Evolutionary conservation across 169 alveolate species (phyloP).

Genomic region (Babesia caballi): DNA sequence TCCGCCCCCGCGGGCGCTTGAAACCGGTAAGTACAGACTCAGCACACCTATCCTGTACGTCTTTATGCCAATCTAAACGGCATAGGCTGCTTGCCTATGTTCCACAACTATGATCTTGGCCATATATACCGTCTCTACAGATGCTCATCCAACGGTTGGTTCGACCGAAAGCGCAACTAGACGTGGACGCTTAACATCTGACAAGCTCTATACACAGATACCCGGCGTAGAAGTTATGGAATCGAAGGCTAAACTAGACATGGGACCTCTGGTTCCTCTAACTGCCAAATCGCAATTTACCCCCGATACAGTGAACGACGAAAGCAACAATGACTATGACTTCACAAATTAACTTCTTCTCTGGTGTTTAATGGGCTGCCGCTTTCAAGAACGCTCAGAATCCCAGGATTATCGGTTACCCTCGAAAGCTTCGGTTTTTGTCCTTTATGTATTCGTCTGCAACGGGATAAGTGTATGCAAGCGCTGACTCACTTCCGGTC

Average conservation of each 20-base stretch:
- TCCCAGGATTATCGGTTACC: not conserved
- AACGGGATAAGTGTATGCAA: not conserved
- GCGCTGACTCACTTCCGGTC: slow-evolving; percentile 6
- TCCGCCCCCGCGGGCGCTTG: slow-evolving; percentile 14
- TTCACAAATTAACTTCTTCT: not conserved
- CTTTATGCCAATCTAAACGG: not conserved
- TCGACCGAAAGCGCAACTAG: not conserved
- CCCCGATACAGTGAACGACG: slow-evolving; percentile 39
- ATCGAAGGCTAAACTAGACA: slow-evolving; percentile 21
- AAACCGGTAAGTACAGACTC: slow-evolving; percentile 2
- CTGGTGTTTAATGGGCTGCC: not conserved
- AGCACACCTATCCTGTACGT: not conserved
- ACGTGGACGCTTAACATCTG: slow-evolving; percentile 66
- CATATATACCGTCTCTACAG: not conserved
- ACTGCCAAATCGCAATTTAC: slow-evolving; percentile 59
- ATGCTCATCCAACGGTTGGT: not conserved
- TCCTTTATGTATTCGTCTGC: slow-evolving; percentile 18
- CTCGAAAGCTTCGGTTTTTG: slow-evolving; percentile 17
- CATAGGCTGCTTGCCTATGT: not conserved
- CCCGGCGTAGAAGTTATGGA: slow-evolving; percentile 73
- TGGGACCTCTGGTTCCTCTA: slow-evolving; percentile 53
- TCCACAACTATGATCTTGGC: not conserved
- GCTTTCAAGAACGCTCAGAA: not conserved
- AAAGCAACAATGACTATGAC: slow-evolving; percentile 17
- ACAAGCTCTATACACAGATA: slow-evolving; percentile 68